Evolutionary conservation across 2,329 filamentous ascomycete genomes (phyloP), one percentile per base, ranked within the genome.

Genomic region (Graphilbum sp.): DNA sequence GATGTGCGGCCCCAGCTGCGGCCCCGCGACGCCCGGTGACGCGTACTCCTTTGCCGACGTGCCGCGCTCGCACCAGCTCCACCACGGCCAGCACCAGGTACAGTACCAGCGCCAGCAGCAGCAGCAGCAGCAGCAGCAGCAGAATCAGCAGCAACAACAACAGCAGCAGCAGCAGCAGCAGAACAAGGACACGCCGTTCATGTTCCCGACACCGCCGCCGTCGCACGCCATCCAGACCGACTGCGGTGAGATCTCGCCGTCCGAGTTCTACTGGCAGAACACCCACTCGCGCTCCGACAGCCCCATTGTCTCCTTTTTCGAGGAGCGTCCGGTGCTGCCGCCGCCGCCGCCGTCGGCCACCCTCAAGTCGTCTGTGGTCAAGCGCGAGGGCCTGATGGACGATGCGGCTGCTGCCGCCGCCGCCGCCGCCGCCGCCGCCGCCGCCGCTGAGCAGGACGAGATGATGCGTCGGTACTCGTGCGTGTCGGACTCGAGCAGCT

Each of bases 81-180:
- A 34, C 3, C 30, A 34, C 17, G 31, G 31, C 3, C 33, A 35
- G 9, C n/a, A 18, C 19, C 15, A 17, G 7, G 32, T 34, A 5
- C 30, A 34, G 36, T 23, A 32, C 13, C 36, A 36, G 29, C 20
- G 6, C 15, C 33, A 19, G 20, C 35, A 35, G 9, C 20, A 21
- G 3, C 24, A 29, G 8, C 16, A 80, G 83, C 32, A 79, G 77
- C 17, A 19, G 29, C 38, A 36, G n/a, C 35, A 32, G 21, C 21
- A 29, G 18, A 27, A 18, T 13, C 37, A 35, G 19, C 16, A 9
- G 17, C 15, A 19, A 9, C 24, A 32, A 10, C 27, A 29, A 21
- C 20, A 31, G 9, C 25, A 35, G 17, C n/a, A 29, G 17, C 17
- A 29, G 17, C 20, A 31, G 9, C 25, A 35, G 17, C n/a, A 29